These are phyloP conservation scores for Tricholoma flavovirens DNA, from an alignment of 768 basidiomycete genomes.

Conservation along the genomic window DNA sequence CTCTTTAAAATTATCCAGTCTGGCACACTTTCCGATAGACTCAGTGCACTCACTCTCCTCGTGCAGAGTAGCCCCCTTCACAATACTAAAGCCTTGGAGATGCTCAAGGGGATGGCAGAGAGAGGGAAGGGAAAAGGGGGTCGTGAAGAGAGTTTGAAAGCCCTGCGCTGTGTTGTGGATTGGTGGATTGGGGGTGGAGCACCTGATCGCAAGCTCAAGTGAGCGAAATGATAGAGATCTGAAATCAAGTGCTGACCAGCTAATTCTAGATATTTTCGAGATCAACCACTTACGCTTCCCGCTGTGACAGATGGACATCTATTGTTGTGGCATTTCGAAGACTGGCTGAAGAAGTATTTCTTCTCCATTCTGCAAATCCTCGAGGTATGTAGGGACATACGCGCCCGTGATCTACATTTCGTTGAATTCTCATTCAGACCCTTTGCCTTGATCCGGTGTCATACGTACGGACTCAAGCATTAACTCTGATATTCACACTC, in stretches of 20 bases:
- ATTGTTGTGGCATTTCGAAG: slow-evolving; percentile 87
- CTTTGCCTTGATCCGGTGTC: slow-evolving; percentile 80
- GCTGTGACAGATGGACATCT: slow-evolving; percentile 66
- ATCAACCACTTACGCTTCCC: slow-evolving; percentile 70
- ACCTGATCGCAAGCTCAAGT: slow-evolving; percentile 83
- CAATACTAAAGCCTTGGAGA: slow-evolving; percentile 75
- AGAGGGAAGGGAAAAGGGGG: slow-evolving; percentile 78
- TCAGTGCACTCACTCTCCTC: slow-evolving; percentile 85
- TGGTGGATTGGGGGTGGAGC: slow-evolving; percentile 98
- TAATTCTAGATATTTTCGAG: slow-evolving; percentile 76
- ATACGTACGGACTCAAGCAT: slow-evolving; percentile 82
- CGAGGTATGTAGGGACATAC: slow-evolving; percentile 56
- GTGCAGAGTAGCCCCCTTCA: slow-evolving; percentile 87
- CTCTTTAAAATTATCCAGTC: slow-evolving; percentile 78
- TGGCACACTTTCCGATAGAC: slow-evolving; percentile 87
- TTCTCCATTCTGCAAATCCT: slow-evolving; percentile 86
- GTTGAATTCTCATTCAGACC: slow-evolving; percentile 35
- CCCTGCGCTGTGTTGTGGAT: slow-evolving; percentile 86
- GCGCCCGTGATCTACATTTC: neutral
- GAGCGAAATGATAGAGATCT: slow-evolving; percentile 19
- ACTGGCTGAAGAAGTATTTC: slow-evolving; percentile 97
- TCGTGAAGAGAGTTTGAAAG: slow-evolving; percentile 89
- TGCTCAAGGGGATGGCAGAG: slow-evolving; percentile 70
- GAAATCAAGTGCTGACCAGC: neutral
- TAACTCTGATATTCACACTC: slow-evolving; percentile 72